Evolutionary conservation across 208 protist species (phyloP).

Genomic region (Leishmania aethiopica): DNA sequence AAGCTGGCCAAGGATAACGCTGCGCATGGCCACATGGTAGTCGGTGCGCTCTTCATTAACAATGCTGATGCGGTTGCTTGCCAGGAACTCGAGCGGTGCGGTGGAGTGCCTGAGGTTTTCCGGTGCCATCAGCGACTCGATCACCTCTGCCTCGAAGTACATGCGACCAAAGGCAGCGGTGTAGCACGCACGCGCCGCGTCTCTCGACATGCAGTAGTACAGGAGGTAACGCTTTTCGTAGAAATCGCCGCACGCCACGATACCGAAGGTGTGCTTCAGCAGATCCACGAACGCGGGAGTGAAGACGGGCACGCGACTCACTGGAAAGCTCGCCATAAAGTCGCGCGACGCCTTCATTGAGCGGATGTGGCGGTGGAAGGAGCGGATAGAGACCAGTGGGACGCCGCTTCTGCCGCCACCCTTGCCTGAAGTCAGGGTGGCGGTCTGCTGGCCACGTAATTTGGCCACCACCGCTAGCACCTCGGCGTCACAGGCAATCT

Average conservation of each 20-base stretch:
- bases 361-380: constrained; percentile 45
- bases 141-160: constrained; percentile 53
- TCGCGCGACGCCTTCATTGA: constrained; percentile 34
- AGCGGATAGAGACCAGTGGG: constrained; percentile 49
- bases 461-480: constrained; percentile 25
- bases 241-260: constrained; percentile 61
- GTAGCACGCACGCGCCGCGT: constrained; percentile 51
- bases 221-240: constrained; percentile 38
- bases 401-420: background rate
- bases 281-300: constrained; percentile 55
- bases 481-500: constrained; percentile 82
- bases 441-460: background rate
- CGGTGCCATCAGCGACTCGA: constrained; percentile 31
- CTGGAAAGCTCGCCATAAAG: constrained; percentile 50
- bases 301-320: constrained; percentile 65
- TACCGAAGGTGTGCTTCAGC: constrained; percentile 57
- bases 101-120: constrained; percentile 21
- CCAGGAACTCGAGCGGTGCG: constrained; percentile 18
- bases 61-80: constrained; percentile 45
- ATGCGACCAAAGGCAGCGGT: constrained; percentile 48
- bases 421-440: background rate
- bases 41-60: constrained; percentile 31
- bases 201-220: constrained; percentile 52
- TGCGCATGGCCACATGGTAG: background rate
- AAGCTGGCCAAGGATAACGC: background rate